Percentiles rank a stretch among this genome's conserved stretches.
Evolutionary conservation across 2,329 filamentous ascomycete species (phyloP).

Genomic region (Cytospora chrysosperma): DNA sequence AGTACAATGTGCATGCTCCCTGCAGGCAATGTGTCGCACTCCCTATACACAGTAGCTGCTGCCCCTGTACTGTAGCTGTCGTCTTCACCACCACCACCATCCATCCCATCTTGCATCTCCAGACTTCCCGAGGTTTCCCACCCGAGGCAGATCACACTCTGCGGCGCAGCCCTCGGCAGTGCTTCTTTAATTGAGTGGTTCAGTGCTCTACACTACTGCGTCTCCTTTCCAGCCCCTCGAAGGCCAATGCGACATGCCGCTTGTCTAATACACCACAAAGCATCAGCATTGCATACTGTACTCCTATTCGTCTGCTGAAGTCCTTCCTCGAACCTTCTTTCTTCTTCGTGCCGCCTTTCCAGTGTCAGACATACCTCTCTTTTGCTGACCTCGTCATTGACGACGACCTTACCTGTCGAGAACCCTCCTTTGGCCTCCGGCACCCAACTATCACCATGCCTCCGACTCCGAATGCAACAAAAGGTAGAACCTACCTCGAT

Average conservation of each 20-base stretch:
- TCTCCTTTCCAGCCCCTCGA: not conserved
- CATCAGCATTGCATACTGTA: conserved; percentile 2
- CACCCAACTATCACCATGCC: conserved; percentile 16
- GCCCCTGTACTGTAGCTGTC: conserved; percentile 19
- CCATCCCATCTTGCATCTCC: conserved; percentile 2
- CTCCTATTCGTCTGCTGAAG: not conserved
- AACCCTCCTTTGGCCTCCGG: conserved; percentile 3
- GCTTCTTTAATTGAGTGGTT: conserved; percentile 11
- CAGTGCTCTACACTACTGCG: conserved; percentile 5
- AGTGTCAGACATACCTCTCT: not conserved
- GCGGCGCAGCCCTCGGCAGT: conserved; percentile 3
- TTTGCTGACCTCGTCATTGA: conserved; percentile 1
- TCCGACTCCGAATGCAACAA: conserved; percentile 51
- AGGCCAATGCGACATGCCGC: conserved; percentile 1
- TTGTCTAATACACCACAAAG: conserved; percentile 6
- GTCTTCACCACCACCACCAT: conserved; percentile 7
- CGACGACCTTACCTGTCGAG: not conserved
- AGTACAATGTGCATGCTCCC: not conserved
- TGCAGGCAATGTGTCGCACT: too few species aligned
- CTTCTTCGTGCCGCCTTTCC: not conserved
- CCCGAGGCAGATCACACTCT: conserved; percentile 9
- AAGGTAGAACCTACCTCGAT: conserved; percentile 78
- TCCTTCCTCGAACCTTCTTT: not conserved
- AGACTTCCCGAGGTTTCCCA: not conserved
- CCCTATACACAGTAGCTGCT: not conserved